Percentiles rank a stretch among this genome's conserved stretches.
These are phyloP conservation scores for Hortiboletus flavorubellus DNA, from an alignment of 768 basidiomycete genomes.

Conservation along the genomic window DNA sequence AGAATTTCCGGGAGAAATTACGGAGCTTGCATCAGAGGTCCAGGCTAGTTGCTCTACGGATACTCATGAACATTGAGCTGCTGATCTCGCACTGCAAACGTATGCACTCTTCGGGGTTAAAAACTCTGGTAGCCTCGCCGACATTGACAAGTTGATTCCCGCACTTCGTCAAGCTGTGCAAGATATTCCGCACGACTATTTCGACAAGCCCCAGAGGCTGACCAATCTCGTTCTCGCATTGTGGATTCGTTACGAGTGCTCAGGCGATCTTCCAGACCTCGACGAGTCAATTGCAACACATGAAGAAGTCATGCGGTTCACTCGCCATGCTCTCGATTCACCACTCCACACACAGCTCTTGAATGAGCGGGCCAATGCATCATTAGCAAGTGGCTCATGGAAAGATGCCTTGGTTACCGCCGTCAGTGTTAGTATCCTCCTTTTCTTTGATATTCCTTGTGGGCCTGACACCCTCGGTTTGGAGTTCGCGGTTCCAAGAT, in stretches of 20 bases:
- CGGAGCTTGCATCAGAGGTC: background rate
- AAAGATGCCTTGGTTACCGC: background rate
- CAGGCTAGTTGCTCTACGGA: background rate
- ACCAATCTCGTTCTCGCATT: constrained; percentile 17
- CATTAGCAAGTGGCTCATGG: background rate
- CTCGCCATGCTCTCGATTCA: background rate
- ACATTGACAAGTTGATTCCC: background rate
- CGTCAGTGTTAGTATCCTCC: too few relatives aligned
- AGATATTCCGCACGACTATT: background rate
- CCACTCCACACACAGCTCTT: background rate
- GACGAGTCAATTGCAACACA: constrained; percentile 12
- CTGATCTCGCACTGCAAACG: background rate
- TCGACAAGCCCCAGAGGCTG: background rate
- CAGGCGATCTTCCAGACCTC: background rate
- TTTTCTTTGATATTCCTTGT: too few relatives aligned
- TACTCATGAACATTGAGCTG: background rate
- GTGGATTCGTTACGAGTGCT: background rate
- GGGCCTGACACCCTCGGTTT: too few relatives aligned
- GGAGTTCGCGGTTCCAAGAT: too few relatives aligned
- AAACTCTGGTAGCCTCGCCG: background rate
- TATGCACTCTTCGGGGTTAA: background rate
- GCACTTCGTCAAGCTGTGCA: background rate
- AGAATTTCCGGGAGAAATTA: background rate
- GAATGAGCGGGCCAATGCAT: background rate
- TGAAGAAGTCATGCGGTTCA: background rate